phyloP scores from a whole-genome alignment of 768 basidiomycete species.

The Kwoniella shandongensis region DNA sequence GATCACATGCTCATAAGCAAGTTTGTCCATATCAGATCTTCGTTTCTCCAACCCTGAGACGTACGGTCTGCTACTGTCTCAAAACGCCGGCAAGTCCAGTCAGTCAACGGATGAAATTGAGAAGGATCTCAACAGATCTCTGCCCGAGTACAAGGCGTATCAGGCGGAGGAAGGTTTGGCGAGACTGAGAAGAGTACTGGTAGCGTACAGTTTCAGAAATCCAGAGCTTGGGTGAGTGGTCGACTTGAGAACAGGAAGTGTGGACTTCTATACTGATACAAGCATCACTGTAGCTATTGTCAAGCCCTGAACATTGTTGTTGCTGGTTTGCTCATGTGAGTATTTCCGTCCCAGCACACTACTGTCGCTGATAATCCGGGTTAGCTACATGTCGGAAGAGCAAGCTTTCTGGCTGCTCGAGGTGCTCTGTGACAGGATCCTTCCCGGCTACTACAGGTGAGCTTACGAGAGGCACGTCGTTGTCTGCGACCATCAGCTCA shows the following conservation, averaged over 20 bases:
- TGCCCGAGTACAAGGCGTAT: constrained; percentile 96
- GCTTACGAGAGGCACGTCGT: constrained; percentile 45
- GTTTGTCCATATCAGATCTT: constrained; percentile 57
- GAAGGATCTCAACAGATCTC: constrained; percentile 91
- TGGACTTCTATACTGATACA: constrained; percentile 8
- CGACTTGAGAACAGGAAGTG: not conserved
- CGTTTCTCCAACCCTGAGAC: constrained; percentile 82
- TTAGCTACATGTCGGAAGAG: constrained; percentile 98
- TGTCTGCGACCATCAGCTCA: constrained; percentile 3
- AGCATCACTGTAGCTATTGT: constrained; percentile 70
- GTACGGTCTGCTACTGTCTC: constrained; percentile 71
- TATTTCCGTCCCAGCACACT: not conserved
- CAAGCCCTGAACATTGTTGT: constrained; percentile 98
- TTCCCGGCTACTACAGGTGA: constrained; percentile 96
- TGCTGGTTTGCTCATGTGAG: constrained; percentile 60
- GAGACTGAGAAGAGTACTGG: constrained; percentile 81
- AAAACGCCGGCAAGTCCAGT: constrained; percentile 73
- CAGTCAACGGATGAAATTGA: constrained; percentile 98
- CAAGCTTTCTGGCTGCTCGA: constrained; percentile 97
- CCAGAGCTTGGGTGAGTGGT: constrained; percentile 57
- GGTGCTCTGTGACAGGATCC: constrained; percentile 86
- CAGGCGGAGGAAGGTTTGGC: constrained; percentile 83
- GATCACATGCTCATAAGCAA: not conserved
- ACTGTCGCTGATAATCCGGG: not conserved
- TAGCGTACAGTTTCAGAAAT: constrained; percentile 93